Conservation (phyloP, 768 basidiomycete genomes). For the Sistotremastrum niveocremeum region DNA sequence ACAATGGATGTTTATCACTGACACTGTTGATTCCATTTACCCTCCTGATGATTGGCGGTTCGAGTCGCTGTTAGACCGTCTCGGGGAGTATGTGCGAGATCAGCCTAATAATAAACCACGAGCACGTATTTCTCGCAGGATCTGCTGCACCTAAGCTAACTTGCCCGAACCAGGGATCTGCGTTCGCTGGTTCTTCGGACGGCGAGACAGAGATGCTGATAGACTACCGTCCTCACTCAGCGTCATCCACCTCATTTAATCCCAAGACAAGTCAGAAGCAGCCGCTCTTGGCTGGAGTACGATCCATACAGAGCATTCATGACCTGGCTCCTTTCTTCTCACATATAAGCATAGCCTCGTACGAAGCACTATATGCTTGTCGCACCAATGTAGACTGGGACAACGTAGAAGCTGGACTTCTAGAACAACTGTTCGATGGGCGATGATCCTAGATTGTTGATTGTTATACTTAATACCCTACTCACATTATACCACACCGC, state of each 20-base stretch:
- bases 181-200: too few species aligned
- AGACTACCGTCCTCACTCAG: too few species aligned
- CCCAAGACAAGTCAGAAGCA: conserved; percentile 21
- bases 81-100: conserved; percentile 70
- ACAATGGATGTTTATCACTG: conserved; percentile 98
- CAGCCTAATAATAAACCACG: conserved; percentile 28
- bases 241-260: too few species aligned
- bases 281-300: conserved; percentile 55
- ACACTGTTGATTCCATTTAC: conserved; percentile 91
- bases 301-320: conserved; percentile 70
- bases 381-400: conserved; percentile 81
- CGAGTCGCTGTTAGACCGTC: conserved; percentile 80
- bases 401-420: conserved; percentile 66
- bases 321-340: conserved; percentile 89
- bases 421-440: conserved; percentile 86
- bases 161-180: too few species aligned
- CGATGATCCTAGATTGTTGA: conserved; percentile 21
- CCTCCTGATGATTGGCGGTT: conserved; percentile 73
- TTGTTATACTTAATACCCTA: too few species aligned
- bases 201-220: too few species aligned
- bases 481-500: too few species aligned
- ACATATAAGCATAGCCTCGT: conserved; percentile 74
- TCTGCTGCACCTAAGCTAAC: too few species aligned
- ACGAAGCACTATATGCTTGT: conserved; percentile 81
- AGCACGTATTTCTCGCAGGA: not conserved